phyloP scores from a whole-genome alignment of 2,329 filamentous ascomycete species.

The Colletotrichum melonis region DNA sequence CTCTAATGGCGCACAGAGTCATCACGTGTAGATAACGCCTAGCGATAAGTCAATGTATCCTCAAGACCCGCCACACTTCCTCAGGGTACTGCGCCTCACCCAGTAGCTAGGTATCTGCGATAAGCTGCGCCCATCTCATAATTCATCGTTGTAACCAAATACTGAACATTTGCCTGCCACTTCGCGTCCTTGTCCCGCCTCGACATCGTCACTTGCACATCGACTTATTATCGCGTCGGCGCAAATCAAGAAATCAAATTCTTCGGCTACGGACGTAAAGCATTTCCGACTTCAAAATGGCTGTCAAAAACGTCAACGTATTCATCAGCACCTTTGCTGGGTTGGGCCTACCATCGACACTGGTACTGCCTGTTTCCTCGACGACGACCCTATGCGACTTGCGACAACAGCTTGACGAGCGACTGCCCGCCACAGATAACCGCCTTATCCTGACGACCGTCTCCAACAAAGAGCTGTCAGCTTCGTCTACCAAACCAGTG shows the following conservation, averaged over 20 bases:
- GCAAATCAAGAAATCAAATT: background rate
- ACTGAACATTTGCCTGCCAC: background rate
- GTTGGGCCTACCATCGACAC: slow-evolving; percentile 83
- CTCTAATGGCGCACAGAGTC: background rate
- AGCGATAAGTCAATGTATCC: background rate
- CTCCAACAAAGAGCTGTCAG: slow-evolving; percentile 76
- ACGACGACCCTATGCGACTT: slow-evolving; percentile 76
- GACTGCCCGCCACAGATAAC: slow-evolving; percentile 65
- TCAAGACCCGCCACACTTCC: background rate
- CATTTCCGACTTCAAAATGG: slow-evolving; percentile 55
- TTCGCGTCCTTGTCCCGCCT: background rate
- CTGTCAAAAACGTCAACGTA: slow-evolving; percentile 75
- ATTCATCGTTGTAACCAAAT: background rate
- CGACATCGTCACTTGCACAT: background rate
- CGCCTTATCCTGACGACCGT: slow-evolving; percentile 85
- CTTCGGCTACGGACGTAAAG: background rate
- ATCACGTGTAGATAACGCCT: background rate
- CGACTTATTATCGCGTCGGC: background rate
- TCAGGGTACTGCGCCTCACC: background rate
- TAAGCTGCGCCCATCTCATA: background rate
- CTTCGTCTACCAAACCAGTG: slow-evolving; percentile 65
- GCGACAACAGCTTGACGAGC: slow-evolving; percentile 70
- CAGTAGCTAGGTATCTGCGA: background rate
- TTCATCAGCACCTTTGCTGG: slow-evolving; percentile 88
- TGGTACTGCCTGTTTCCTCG: slow-evolving; percentile 78